phyloP scores from a whole-genome alignment of 495 filamentous ascomycete genomes.

The Trichoderma erinaceum region DNA sequence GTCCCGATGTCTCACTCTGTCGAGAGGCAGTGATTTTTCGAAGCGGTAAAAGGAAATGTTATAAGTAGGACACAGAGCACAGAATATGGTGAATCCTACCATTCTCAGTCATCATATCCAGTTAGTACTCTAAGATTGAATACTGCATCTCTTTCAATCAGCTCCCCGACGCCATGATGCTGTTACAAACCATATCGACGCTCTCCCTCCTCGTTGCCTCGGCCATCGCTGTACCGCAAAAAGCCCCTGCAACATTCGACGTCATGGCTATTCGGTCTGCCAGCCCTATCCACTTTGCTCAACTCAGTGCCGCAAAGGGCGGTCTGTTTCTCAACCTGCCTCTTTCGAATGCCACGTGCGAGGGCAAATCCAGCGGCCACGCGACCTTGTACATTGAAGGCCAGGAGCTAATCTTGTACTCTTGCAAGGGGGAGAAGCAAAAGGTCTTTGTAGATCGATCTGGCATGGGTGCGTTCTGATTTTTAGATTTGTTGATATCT shows the following conservation, averaged over 20 bases:
- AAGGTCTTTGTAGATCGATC: slow-evolving; percentile 48
- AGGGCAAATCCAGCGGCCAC: slow-evolving; percentile 29
- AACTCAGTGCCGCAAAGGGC: slow-evolving; percentile 37
- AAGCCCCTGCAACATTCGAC: slow-evolving; percentile 30
- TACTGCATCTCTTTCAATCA: neutral
- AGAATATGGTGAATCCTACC: too few relatives aligned
- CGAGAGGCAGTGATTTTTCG: too few relatives aligned
- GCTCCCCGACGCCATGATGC: slow-evolving; percentile 16
- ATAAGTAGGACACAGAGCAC: too few relatives aligned
- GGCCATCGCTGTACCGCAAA: slow-evolving; percentile 26
- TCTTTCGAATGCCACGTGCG: slow-evolving; percentile 40
- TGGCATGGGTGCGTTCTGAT: slow-evolving; percentile 40
- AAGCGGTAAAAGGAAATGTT: too few relatives aligned
- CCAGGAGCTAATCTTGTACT: slow-evolving; percentile 42
- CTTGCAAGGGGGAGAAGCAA: slow-evolving; percentile 34
- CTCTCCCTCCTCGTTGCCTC: slow-evolving; percentile 41
- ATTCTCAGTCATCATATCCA: neutral
- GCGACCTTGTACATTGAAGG: slow-evolving; percentile 47
- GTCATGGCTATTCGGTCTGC: slow-evolving; percentile 44
- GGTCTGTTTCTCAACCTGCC: slow-evolving; percentile 40
- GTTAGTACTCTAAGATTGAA: neutral
- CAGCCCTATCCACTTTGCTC: slow-evolving; percentile 37
- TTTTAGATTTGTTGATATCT: too few relatives aligned
- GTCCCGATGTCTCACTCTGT: too few relatives aligned
- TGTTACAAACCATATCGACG: slow-evolving; percentile 17